These are phyloP conservation scores for Capsicum chinense DNA, from an alignment of 257 asterid genomes.

Conservation along the genomic window DNA sequence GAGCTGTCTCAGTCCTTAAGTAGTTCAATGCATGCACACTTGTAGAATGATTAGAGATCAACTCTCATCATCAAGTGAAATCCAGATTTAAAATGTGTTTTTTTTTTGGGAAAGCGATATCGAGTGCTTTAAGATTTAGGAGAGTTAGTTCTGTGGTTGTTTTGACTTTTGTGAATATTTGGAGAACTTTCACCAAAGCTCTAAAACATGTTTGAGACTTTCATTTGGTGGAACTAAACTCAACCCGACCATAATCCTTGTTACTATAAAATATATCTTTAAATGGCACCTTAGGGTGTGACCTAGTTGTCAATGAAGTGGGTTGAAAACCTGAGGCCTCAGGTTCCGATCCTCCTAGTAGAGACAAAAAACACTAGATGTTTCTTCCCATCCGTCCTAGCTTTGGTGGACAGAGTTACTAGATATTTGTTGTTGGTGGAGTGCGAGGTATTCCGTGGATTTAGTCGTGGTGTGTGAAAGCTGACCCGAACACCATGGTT, in stretches of 20 bases:
- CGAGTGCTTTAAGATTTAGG: background rate
- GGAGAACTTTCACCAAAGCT: conserved; percentile 19
- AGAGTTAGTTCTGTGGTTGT: background rate
- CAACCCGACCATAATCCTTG: background rate
- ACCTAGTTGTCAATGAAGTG: too few species aligned
- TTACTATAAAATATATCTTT: background rate
- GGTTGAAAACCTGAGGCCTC: too few species aligned
- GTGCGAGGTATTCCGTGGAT: too few species aligned
- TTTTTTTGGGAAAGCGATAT: background rate
- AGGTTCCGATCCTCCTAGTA: too few species aligned
- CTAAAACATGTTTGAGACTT: background rate
- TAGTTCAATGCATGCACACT: background rate
- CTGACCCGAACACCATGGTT: too few species aligned
- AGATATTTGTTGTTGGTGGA: too few species aligned
- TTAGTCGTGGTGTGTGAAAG: too few species aligned
- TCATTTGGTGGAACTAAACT: background rate
- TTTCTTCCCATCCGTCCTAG: too few species aligned
- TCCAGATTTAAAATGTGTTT: background rate
- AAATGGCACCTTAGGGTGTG: background rate
- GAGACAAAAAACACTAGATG: too few species aligned
- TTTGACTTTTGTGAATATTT: background rate
- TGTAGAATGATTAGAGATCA: background rate
- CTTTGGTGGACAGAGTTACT: too few species aligned
- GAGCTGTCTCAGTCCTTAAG: background rate
- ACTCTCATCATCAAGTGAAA: background rate